Evolutionary conservation across 805 yeast species (phyloP).

Genomic region (Kluyveromyces lactis): DNA sequence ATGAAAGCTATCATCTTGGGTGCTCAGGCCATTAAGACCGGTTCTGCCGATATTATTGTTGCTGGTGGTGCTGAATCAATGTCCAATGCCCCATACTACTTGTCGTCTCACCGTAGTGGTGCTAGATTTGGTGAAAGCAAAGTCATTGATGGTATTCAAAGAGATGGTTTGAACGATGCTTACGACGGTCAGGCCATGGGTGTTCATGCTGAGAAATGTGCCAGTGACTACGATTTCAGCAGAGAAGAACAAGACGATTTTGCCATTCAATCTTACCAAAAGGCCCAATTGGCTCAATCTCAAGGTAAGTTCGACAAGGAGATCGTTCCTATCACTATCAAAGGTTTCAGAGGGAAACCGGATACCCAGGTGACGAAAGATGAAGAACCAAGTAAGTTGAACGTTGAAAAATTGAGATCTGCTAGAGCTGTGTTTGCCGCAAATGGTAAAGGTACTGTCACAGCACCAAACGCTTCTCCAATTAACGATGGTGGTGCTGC

Average conservation of each 20-base stretch:
- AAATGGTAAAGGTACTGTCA: conserved; percentile 88
- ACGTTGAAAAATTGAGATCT: conserved; percentile 64
- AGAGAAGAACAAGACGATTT: conserved; percentile 87
- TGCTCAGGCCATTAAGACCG: conserved; percentile 83
- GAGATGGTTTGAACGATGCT: conserved; percentile 91
- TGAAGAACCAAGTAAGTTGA: conserved; percentile 75
- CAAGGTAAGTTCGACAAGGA: conserved; percentile 77
- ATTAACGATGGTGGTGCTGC: conserved; percentile 99
- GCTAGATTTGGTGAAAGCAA: conserved; percentile 79
- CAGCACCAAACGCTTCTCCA: conserved; percentile 96
- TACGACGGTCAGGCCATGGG: conserved; percentile 91
- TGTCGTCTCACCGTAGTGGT: conserved; percentile 80
- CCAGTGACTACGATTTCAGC: conserved; percentile 63
- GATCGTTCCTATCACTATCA: conserved; percentile 79
- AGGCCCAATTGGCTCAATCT: conserved; percentile 73
- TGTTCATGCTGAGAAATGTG: conserved; percentile 94
- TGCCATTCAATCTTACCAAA: conserved; percentile 77
- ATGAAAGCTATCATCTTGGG: conserved; percentile 85
- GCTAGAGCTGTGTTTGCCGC: conserved; percentile 89
- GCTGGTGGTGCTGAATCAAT: conserved; percentile 98
- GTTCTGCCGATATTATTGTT: conserved; percentile 84
- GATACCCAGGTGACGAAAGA: conserved; percentile 63
- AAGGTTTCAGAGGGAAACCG: conserved; percentile 89
- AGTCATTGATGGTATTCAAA: conserved; percentile 80
- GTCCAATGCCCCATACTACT: conserved; percentile 91